These are phyloP conservation scores for Cyberlindnera maclurae DNA, from an alignment of 805 yeast species.

Conservation along the genomic window DNA sequence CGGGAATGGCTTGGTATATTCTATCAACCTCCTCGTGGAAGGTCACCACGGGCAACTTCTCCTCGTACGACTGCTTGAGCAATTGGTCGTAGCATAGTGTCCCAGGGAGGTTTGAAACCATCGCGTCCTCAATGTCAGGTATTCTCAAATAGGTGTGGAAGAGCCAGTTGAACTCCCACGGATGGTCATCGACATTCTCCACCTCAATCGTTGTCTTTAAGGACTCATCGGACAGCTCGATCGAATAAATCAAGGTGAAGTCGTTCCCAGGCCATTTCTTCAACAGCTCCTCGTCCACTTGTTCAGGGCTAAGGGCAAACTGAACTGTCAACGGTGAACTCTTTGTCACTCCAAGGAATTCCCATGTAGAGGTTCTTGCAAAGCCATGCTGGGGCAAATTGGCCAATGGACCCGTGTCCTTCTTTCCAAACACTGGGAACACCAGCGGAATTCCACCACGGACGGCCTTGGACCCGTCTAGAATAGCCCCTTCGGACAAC, in stretches of 20 bases:
- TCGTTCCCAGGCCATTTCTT: slow-evolving; percentile 48
- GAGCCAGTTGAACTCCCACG: slow-evolving; percentile 86
- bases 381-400: slow-evolving; percentile 93
- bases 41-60: slow-evolving; percentile 61
- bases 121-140: slow-evolving; percentile 68
- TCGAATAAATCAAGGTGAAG: slow-evolving; percentile 69
- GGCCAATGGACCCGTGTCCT: slow-evolving; percentile 49
- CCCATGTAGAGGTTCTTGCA: slow-evolving; percentile 90
- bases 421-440: slow-evolving; percentile 87
- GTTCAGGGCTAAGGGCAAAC: slow-evolving; percentile 85
- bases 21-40: slow-evolving; percentile 80
- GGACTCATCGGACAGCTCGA: slow-evolving; percentile 50
- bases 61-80: slow-evolving; percentile 50
- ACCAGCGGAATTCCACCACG: slow-evolving; percentile 97
- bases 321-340: slow-evolving; percentile 73
- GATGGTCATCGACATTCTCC: slow-evolving; percentile 53
- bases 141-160: slow-evolving; percentile 85
- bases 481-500: slow-evolving; percentile 67
- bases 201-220: slow-evolving; percentile 70
- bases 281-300: slow-evolving; percentile 66
- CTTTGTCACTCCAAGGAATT: slow-evolving; percentile 79
- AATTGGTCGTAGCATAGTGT: slow-evolving; percentile 72
- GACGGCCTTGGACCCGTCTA: slow-evolving; percentile 91
- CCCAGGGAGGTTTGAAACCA: slow-evolving; percentile 75
- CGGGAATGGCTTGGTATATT: slow-evolving; percentile 60